A percentile compares a stretch with the other conserved stretches of the same genome.
phyloP scores from a whole-genome alignment of 2,329 filamentous ascomycete genomes.

The Claviceps sp. region DNA sequence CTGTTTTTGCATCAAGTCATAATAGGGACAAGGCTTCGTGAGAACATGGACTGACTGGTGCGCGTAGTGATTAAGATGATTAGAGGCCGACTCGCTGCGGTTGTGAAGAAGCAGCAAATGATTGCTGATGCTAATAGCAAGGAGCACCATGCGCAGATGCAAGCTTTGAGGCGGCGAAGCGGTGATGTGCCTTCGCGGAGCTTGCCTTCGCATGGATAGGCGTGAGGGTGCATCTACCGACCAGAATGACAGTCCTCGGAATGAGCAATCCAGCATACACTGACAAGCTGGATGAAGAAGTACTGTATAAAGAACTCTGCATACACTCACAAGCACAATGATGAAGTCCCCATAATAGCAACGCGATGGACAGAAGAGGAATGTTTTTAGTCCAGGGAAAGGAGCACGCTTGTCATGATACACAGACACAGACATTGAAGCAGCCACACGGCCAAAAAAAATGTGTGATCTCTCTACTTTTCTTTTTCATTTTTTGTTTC shows the following conservation, averaged over 20 bases:
- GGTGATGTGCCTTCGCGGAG: slow-evolving; percentile 43
- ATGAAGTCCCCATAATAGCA: background rate
- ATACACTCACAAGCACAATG: background rate
- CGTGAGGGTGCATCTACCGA: slow-evolving; percentile 10
- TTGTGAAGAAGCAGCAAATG: slow-evolving; percentile 47
- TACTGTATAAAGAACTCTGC: too few species aligned
- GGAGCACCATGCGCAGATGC: slow-evolving; percentile 30
- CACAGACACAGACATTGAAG: background rate
- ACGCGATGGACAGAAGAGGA: background rate
- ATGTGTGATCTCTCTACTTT: background rate
- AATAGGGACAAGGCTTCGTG: too few species aligned
- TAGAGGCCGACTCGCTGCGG: slow-evolving; percentile 36
- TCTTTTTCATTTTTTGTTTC: too few species aligned
- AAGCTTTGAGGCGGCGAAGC: slow-evolving; percentile 34
- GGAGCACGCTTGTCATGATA: background rate
- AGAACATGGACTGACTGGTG: background rate
- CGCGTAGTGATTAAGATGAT: slow-evolving; percentile 49
- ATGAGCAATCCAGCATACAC: too few species aligned
- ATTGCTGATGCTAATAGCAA: slow-evolving; percentile 44
- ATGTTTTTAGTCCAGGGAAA: background rate
- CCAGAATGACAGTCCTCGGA: too few species aligned
- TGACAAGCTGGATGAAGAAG: background rate
- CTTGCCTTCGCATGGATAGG: slow-evolving; percentile 33
- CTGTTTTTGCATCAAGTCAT: too few species aligned
- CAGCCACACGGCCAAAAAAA: slow-evolving; percentile 3